A percentile compares a stretch with the other conserved stretches of the same genome.
These are phyloP conservation scores for Metschnikowia borealis DNA, from an alignment of 805 yeast genomes.

Conservation along the genomic window DNA sequence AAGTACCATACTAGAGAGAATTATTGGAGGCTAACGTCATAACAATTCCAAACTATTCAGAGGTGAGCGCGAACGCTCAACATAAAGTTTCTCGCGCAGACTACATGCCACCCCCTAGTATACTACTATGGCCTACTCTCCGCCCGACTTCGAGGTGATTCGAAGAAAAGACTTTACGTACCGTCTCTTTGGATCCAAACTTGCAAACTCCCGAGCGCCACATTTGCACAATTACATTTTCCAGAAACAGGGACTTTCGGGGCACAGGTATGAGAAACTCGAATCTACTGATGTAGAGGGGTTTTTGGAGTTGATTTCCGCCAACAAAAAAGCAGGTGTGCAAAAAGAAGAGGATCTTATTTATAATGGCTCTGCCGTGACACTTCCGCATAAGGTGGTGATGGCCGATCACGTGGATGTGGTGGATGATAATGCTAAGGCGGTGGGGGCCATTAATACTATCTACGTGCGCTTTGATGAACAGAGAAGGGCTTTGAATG, in stretches of 20 bases:
- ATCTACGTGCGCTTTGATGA: slow-evolving; percentile 22
- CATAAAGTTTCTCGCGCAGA: background rate
- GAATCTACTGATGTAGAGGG: slow-evolving; percentile 21
- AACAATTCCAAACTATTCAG: no score
- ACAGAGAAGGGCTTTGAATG: slow-evolving; percentile 13
- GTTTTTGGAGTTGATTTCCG: slow-evolving; percentile 17
- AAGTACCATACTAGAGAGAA: no score
- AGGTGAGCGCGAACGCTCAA: no score
- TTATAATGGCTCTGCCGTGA: slow-evolving; percentile 26
- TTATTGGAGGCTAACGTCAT: no score
- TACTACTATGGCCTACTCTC: background rate
- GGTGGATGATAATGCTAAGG: slow-evolving; percentile 26
- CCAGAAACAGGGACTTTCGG: slow-evolving; percentile 17
- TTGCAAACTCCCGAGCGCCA: slow-evolving; percentile 27
- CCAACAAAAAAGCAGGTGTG: slow-evolving; percentile 9
- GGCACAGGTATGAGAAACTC: slow-evolving; percentile 22
- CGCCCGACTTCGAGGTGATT: slow-evolving; percentile 10
- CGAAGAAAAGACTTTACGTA: slow-evolving; percentile 12
- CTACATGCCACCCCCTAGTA: background rate
- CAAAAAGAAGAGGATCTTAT: slow-evolving; percentile 8
- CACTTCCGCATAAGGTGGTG: slow-evolving; percentile 30
- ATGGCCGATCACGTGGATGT: slow-evolving; percentile 25
- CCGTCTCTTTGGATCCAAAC: slow-evolving; percentile 22
- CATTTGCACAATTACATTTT: slow-evolving; percentile 24
- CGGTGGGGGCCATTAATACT: slow-evolving; percentile 33